Conservation (phyloP, 352 stramenopile species). For the Pythium sukuiense region DNA sequence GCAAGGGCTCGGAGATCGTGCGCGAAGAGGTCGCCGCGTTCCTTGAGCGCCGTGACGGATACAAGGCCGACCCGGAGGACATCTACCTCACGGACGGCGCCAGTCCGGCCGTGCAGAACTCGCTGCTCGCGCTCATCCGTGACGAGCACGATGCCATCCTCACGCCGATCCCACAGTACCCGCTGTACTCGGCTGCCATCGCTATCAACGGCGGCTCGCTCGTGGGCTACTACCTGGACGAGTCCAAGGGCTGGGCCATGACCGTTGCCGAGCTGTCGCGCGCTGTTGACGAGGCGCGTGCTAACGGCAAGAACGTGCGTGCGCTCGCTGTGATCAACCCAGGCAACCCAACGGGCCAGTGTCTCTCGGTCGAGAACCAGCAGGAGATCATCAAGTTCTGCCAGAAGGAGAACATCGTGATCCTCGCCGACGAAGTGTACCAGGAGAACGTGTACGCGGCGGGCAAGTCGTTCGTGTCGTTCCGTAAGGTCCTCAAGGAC, state of each 20-base stretch:
- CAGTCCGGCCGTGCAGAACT: slow-evolving; percentile 92
- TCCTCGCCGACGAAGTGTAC: slow-evolving; percentile 99
- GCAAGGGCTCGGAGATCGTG: slow-evolving; percentile 86
- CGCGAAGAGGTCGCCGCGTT: slow-evolving; percentile 91
- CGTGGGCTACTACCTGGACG: slow-evolving; percentile 97
- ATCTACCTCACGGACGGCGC: slow-evolving; percentile 98
- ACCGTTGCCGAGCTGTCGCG: slow-evolving; percentile 89
- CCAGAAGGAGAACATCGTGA: slow-evolving; percentile 91
- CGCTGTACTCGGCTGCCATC: slow-evolving; percentile 98
- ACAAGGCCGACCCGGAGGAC: slow-evolving; percentile 90
- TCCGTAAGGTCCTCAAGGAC: slow-evolving; percentile 93
- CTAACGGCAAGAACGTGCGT: slow-evolving; percentile 91
- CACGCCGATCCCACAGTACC: slow-evolving; percentile 99
- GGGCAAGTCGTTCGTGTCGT: slow-evolving; percentile 92
- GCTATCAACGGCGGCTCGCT: slow-evolving; percentile 93
- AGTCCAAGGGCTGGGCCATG: slow-evolving; percentile 93
- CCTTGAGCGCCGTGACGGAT: slow-evolving; percentile 85
- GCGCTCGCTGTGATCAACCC: slow-evolving; percentile 99
- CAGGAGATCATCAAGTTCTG: slow-evolving; percentile 96
- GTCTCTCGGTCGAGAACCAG: slow-evolving; percentile 84
- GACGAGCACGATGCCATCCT: slow-evolving; percentile 89
- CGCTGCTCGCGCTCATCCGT: slow-evolving; percentile 91
- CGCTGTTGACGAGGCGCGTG: slow-evolving; percentile 86
- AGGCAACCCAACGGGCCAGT: slow-evolving; percentile 98
- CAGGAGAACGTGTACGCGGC: slow-evolving; percentile 98